Evolutionary conservation across 2,329 filamentous ascomycete genomes (phyloP).

Genomic region (Tolypocladium guangdongense): DNA sequence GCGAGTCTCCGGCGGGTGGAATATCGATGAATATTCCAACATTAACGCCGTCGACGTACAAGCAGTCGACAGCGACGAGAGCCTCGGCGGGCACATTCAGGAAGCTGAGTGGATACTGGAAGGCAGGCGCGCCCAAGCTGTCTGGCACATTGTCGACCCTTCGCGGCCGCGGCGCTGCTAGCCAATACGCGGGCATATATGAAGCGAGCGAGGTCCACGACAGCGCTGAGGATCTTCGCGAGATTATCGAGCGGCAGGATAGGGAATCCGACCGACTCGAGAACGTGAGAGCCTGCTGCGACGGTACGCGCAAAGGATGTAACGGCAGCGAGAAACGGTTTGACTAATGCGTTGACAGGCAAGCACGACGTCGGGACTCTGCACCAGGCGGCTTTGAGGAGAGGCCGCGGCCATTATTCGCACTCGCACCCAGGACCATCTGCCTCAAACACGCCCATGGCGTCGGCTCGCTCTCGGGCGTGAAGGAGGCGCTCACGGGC

Average conservation of each 20-base stretch:
- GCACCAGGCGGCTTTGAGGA: slow-evolving; percentile 34
- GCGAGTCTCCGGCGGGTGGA: slow-evolving; percentile 46
- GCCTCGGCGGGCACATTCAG: slow-evolving; percentile 38
- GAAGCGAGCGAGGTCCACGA: slow-evolving; percentile 56
- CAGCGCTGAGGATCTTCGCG: slow-evolving; percentile 71
- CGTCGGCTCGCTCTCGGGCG: slow-evolving; percentile 23
- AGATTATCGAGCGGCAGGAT: slow-evolving; percentile 70
- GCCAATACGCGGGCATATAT: slow-evolving; percentile 39
- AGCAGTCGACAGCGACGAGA: slow-evolving; percentile 21
- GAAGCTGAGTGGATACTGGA: slow-evolving; percentile 51
- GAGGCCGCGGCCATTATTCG: slow-evolving; percentile 27
- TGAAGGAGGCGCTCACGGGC: slow-evolving; percentile 6
- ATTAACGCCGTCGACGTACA: slow-evolving; percentile 37
- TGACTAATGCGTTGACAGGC: slow-evolving; percentile 32
- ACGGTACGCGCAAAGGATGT: slow-evolving; percentile 52
- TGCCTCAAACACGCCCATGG: slow-evolving; percentile 22
- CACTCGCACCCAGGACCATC: slow-evolving; percentile 26
- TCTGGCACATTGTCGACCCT: slow-evolving; percentile 42
- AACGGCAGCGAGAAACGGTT: not conserved
- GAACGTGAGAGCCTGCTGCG: slow-evolving; percentile 94
- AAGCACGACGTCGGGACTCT: slow-evolving; percentile 64
- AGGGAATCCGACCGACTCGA: slow-evolving; percentile 70
- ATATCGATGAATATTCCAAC: slow-evolving; percentile 44
- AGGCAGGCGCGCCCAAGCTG: slow-evolving; percentile 30
- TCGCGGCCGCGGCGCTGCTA: slow-evolving; percentile 38